These are phyloP conservation scores for Macrolepiota dolichaula DNA, from an alignment of 768 basidiomycete genomes.

Conservation along the genomic window DNA sequence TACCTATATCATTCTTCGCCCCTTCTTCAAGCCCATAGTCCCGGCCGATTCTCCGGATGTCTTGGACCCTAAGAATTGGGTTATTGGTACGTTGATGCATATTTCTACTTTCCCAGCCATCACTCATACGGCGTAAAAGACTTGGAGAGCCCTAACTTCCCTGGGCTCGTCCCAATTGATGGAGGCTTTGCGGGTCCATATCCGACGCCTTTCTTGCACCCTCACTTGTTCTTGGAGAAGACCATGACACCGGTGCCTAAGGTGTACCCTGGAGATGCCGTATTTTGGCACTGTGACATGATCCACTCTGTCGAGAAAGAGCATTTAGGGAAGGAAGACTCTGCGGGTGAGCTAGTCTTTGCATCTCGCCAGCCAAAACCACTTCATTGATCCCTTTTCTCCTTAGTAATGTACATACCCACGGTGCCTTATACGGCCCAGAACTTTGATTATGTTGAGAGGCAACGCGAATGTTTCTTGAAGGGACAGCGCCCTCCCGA, in stretches of 20 bases:
- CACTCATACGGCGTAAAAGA: constrained; percentile 28
- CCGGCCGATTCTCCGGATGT: constrained; percentile 36
- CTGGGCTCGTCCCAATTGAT: constrained; percentile 39
- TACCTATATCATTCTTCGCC: constrained; percentile 69
- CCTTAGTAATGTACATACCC: constrained; percentile 73
- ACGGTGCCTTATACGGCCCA: constrained; percentile 56
- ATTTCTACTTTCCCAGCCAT: neutral
- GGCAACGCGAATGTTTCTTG: constrained; percentile 63
- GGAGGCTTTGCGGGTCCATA: constrained; percentile 40
- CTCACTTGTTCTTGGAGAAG: constrained; percentile 58
- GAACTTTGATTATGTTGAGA: constrained; percentile 57
- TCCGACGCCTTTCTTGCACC: constrained; percentile 56
- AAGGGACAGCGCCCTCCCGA: constrained; percentile 65
- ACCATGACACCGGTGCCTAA: constrained; percentile 71
- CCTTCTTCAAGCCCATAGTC: constrained; percentile 64
- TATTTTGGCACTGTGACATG: constrained; percentile 73
- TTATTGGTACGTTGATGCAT: constrained; percentile 33
- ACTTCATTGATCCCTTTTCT: constrained; percentile 7
- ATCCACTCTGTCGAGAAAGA: constrained; percentile 47
- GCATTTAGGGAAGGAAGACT: constrained; percentile 53
- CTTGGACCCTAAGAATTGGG: constrained; percentile 52
- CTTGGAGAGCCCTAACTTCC: constrained; percentile 47
- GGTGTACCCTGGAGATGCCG: constrained; percentile 74
- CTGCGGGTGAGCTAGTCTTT: constrained; percentile 37
- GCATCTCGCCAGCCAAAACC: neutral